phyloP scores from a whole-genome alignment of 2,329 filamentous ascomycete genomes.

The Aciculosporium take region DNA sequence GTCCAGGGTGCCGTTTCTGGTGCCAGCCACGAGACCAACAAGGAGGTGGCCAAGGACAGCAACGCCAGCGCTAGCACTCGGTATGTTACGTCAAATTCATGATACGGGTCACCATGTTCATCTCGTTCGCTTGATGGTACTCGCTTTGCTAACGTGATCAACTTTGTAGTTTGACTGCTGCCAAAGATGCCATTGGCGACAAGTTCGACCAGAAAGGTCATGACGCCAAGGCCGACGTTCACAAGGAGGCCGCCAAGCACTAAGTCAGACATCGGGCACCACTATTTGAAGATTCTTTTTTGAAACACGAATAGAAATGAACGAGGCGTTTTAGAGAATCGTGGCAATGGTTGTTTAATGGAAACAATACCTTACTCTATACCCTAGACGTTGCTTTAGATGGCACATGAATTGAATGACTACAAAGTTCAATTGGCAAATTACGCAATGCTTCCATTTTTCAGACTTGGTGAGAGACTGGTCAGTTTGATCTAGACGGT shows the following conservation, averaged over 20 bases:
- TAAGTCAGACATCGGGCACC: conserved; percentile 7
- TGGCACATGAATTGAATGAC: background rate
- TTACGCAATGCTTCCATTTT: no score
- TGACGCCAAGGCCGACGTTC: conserved; percentile 26
- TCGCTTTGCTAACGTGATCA: background rate
- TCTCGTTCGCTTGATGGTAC: background rate
- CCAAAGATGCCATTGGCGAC: conserved; percentile 35
- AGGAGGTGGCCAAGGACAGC: conserved; percentile 50
- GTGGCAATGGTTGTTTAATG: no score
- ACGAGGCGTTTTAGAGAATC: background rate
- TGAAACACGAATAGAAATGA: background rate
- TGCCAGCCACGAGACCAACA: conserved; percentile 57
- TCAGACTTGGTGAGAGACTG: no score
- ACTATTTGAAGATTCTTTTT: background rate
- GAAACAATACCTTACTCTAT: background rate
- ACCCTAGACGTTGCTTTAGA: background rate
- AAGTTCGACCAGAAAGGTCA: conserved; percentile 29
- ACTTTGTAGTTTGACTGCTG: conserved; percentile 24
- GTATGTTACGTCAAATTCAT: conserved; percentile 19
- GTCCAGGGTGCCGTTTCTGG: conserved; percentile 42
- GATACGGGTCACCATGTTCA: no score
- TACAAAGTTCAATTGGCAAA: no score
- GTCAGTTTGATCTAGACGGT: no score
- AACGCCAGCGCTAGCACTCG: conserved; percentile 40
- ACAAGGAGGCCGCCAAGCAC: conserved; percentile 24